Evolutionary conservation across 1,284 basidiomycete species (phyloP), one percentile per base, ranked within the genome.

Genomic region (Tilletia caries): DNA sequence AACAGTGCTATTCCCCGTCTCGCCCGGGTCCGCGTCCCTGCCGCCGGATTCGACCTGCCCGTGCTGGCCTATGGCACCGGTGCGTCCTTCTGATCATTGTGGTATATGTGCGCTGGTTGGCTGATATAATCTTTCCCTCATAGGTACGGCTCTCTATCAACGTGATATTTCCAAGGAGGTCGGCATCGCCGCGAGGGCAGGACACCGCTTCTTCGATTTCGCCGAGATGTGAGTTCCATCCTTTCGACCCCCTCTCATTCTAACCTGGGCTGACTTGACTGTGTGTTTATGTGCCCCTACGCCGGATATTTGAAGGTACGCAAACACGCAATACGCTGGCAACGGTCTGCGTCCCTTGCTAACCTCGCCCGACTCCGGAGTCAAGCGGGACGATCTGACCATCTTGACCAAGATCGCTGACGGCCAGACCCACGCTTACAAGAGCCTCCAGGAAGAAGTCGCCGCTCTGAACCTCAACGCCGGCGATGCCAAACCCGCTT

Each of bases 201-300:
- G 58, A 34, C 58, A 62, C 33, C 58, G 58, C 58, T 62, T 62
- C 58, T 62, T 62, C 58, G 58, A 62, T 23, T 29, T 62, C 13
- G 58, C 58, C 58, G 58, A 62, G 23, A 62, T 62, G 58, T 62
- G 18, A 62, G 58, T 50, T 6, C 23, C 2, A 3, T 6, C 48
- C 18, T 50, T 50, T 6, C 48, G 18, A 20, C 2, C 1, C 20
- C 8, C 18, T 10, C 41, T 44, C 8, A 18, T 10, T 44, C 18
- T 18, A 10, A 44, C 41, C 8, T 10, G 41, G 41, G 18, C 41
- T 44, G 41, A 44, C 41, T 8, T 44, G 10, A 10, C 41, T n/a
- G n/a, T n/a, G n/a, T n/a, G n/a, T n/a, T n/a, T n/a, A n/a, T n/a
- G n/a, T n/a, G n/a, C n/a, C n/a, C n/a, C n/a, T n/a, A n/a, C n/a